Conservation (phyloP, 495 filamentous ascomycete species). For the Staphylotrichum tortipilum region DNA sequence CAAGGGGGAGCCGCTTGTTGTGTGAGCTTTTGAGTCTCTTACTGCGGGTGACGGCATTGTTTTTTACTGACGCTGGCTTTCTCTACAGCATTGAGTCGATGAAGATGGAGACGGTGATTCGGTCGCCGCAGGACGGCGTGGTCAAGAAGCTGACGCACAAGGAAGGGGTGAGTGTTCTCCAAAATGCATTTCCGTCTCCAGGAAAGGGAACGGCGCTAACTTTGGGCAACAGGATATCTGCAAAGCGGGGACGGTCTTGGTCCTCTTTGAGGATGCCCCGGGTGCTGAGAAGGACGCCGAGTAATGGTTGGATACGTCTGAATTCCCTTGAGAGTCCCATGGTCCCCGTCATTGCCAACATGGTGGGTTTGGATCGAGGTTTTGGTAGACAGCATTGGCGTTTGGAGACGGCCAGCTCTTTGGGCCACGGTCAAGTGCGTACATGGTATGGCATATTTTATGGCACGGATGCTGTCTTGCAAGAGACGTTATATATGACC, state of each 20-base stretch:
- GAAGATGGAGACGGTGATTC: conserved; percentile 99
- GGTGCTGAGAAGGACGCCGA: background rate
- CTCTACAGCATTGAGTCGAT: conserved; percentile 88
- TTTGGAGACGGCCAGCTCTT: background rate
- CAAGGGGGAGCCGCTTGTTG: conserved; percentile 82
- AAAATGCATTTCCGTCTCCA: too few species aligned
- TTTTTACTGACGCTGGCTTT: conserved; percentile 9
- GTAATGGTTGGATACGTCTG: background rate
- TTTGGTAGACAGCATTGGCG: conserved; percentile 1
- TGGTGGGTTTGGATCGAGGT: background rate
- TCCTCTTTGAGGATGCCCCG: conserved; percentile 43
- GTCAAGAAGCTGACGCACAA: conserved; percentile 77
- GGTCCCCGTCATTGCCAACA: background rate
- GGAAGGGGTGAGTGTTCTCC: conserved; percentile 64
- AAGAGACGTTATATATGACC: background rate
- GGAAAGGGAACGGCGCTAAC: conserved; percentile 12
- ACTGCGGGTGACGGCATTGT: background rate
- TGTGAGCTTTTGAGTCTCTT: conserved; percentile 39
- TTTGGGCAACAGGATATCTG: conserved; percentile 42
- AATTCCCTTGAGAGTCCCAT: too few species aligned
- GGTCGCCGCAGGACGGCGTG: conserved; percentile 74
- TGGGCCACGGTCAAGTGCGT: background rate
- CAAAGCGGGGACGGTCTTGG: conserved; percentile 47
- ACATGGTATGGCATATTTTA: background rate
- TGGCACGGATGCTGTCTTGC: background rate